Base-by-base conservation (phyloP, 2,329 filamentous ascomycete species). In the Colletotrichum brevisporum region DNA sequence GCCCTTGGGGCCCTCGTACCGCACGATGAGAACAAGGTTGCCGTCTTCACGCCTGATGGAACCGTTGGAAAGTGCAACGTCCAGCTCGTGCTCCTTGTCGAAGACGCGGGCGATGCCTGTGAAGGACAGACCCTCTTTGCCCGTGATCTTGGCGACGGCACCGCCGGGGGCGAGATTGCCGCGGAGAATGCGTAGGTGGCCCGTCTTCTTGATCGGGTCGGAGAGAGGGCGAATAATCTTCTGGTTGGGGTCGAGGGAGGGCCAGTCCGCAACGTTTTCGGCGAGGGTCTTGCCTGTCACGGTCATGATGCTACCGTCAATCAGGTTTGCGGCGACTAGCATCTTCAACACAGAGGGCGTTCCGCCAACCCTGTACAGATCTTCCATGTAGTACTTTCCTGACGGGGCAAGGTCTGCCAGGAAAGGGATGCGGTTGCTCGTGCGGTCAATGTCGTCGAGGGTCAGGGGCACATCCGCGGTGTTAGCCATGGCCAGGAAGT, bases 111-210 rank as follows among this genome's bases (percentile, higher is more conserved):
- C 95, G 72, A 89, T 90, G 56, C 95, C 95, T 0, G 86, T 91
- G 80, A 98, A 98, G 13, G 82, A 84, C 6, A 94, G 86, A 2
- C 95, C 95, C 80, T 98, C 95, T 79, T 98, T 98, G 43, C 95
- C 95, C 0, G 95, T 98, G 80, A 98, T 98, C 81, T 98, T 98
- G 69, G 94, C 95, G 1, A 98, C 95, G 1, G 95, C 93, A 41
- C 95, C 95, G 12, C 90, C 92, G 1, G 95, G 95, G 3, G 95
- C 94, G 39, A 98, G 87, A 78, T 97, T 97, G 21, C 95, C 95
- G 69, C 89, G 88, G 4, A 98, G 87, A 69, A 98, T 93, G 79
- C 95, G 94, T 69, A 98, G 88, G 79, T 98, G 95, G 51, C 95
- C 95, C 0, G 91, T 94, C 1, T 85, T 73, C 79, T 98, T 98